A percentile compares a stretch with the other conserved stretches of the same genome.
These are phyloP conservation scores for Phenoliferia sp. DNA, from an alignment of 1,284 basidiomycete species.

Conservation along the genomic window DNA sequence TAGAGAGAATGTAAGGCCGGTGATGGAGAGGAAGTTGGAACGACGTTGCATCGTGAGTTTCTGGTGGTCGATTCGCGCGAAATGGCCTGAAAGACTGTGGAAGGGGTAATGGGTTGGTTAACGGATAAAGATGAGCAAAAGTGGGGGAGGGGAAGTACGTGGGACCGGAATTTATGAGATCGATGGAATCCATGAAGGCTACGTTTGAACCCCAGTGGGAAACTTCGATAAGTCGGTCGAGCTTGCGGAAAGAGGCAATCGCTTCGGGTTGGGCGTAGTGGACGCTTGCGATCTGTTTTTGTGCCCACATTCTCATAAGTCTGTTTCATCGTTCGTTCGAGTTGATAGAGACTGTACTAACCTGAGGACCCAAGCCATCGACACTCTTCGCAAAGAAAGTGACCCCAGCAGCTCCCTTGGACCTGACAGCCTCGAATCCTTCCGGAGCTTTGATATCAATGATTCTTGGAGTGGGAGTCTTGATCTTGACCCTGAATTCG, in stretches of 20 bases:
- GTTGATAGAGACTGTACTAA: background rate
- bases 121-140: background rate
- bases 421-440: constrained; percentile 22
- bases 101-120: background rate
- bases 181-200: constrained; percentile 83
- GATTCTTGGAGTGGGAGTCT: constrained; percentile 25
- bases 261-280: constrained; percentile 80
- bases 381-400: constrained; percentile 26
- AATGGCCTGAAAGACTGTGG: constrained; percentile 83
- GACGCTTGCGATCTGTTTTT: constrained; percentile 55
- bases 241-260: constrained; percentile 65
- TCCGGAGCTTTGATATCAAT: constrained; percentile 15
- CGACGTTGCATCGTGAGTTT: constrained; percentile 62
- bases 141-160: constrained; percentile 53
- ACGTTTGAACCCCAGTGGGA: constrained; percentile 96
- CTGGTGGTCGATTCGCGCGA: constrained; percentile 87
- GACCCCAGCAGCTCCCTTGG: constrained; percentile 28
- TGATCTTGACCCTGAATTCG: constrained; percentile 26
- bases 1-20: constrained; percentile 65
- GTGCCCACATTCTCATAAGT: background rate
- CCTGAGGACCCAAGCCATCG: background rate
- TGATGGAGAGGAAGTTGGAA: constrained; percentile 47
- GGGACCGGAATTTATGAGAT: constrained; percentile 81
- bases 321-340: no score
- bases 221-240: constrained; percentile 78